A percentile compares a stretch with the other conserved stretches of the same genome.
Conservation (phyloP, 192 early-diverging fungal genomes). For the Coemansia sp. region DNA sequence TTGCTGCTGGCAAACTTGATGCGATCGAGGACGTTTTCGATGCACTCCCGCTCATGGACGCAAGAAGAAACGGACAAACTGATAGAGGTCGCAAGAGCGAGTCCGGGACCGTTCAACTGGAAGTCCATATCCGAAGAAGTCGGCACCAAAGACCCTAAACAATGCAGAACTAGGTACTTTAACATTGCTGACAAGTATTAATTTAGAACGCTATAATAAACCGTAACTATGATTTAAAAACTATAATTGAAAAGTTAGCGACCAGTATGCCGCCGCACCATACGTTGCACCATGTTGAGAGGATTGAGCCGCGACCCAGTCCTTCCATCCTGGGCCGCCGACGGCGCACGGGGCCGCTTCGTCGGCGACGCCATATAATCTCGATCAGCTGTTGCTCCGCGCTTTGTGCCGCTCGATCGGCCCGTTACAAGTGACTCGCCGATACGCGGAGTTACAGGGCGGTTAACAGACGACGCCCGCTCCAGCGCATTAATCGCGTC, state of each 20-base stretch:
- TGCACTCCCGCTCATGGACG: not conserved
- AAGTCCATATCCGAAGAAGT: not conserved
- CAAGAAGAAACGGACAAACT: not conserved
- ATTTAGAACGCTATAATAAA: not conserved
- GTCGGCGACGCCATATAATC: slow-evolving; percentile 29
- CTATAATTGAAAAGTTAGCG: slow-evolving; percentile 5
- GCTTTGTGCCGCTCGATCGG: slow-evolving; percentile 25
- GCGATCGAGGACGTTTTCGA: not conserved
- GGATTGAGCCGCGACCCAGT: slow-evolving; percentile 16
- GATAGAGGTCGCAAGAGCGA: not conserved
- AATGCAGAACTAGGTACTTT: not conserved
- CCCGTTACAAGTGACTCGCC: not conserved
- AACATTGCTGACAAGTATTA: not conserved
- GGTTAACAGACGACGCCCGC: slow-evolving; percentile 9
- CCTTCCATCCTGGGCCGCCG: not conserved
- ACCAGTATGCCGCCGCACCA: slow-evolving; percentile 23
- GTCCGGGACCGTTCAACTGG: not conserved
- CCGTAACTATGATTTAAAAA: not conserved
- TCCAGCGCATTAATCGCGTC: slow-evolving; percentile 38
- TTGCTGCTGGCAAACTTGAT: not conserved
- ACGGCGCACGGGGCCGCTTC: slow-evolving; percentile 35
- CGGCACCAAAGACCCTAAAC: not conserved
- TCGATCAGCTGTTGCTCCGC: slow-evolving; percentile 7
- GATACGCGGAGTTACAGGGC: not conserved
- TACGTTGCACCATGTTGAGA: slow-evolving; percentile 12